Evolutionary conservation across 139 green algal species (phyloP).

Genomic region (Gonium pectorale): DNA sequence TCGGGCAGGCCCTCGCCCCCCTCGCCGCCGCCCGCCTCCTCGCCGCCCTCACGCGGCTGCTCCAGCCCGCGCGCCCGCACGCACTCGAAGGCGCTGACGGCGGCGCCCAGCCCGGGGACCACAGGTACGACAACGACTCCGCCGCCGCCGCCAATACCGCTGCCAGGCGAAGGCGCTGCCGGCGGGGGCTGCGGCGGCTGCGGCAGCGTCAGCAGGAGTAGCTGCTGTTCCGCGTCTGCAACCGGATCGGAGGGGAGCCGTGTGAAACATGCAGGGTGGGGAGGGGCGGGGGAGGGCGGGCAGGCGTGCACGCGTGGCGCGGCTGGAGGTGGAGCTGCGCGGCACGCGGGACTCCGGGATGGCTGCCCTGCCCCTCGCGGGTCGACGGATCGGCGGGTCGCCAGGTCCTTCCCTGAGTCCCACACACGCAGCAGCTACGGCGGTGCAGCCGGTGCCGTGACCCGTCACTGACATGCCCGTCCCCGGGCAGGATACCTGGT

Average conservation of each 20-base stretch:
- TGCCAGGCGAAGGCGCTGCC: background rate
- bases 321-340: too few relatives aligned
- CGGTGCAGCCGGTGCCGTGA: too few relatives aligned
- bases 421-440: too few relatives aligned
- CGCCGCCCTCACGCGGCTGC: background rate
- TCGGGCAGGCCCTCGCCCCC: background rate
- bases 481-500: too few relatives aligned
- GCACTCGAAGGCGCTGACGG: background rate
- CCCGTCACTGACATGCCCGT: too few relatives aligned
- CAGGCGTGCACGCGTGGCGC: too few relatives aligned
- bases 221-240: conserved; percentile 37
- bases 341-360: too few relatives aligned
- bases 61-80: background rate
- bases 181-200: background rate
- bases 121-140: background rate
- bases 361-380: too few relatives aligned
- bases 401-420: too few relatives aligned
- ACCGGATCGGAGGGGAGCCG: background rate
- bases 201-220: conserved; percentile 6
- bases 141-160: background rate
- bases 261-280: background rate
- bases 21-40: background rate
- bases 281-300: too few relatives aligned
- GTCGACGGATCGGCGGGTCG: too few relatives aligned
- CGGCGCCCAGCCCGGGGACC: background rate